Evolutionary conservation across 2,329 filamentous ascomycete species (phyloP).

Genomic region (Sclerotinia glacialis): DNA sequence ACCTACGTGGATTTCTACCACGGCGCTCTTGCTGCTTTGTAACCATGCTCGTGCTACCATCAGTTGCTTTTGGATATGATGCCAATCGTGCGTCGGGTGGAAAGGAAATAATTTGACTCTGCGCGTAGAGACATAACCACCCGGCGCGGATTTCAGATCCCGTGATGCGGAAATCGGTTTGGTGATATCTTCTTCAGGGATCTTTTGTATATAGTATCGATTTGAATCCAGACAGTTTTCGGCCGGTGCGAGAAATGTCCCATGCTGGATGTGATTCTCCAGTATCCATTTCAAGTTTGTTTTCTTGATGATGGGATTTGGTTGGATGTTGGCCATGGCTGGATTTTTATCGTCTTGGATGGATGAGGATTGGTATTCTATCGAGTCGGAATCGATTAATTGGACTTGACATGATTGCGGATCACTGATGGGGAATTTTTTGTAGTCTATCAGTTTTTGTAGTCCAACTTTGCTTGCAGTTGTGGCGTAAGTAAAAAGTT

Average conservation of each 20-base stretch:
- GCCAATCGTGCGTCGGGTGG: neutral
- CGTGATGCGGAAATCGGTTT: too few relatives aligned
- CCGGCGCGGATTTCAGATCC: neutral
- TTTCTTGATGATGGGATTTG: too few relatives aligned
- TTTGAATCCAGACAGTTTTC: neutral
- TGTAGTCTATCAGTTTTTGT: neutral
- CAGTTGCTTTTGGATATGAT: neutral
- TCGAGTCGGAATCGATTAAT: neutral
- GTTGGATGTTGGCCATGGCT: neutral
- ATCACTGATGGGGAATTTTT: neutral
- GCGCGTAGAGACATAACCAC: neutral
- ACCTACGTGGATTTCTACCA: neutral
- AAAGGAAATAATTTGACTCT: neutral
- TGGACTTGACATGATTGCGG: neutral
- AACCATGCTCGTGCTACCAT: neutral
- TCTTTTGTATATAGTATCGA: neutral
- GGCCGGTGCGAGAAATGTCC: neutral
- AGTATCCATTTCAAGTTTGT: neutral
- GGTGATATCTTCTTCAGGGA: neutral
- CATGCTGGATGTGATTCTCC: neutral
- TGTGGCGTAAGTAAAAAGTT: neutral
- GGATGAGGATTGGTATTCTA: neutral
- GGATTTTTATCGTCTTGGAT: too few relatives aligned
- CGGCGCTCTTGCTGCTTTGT: neutral
- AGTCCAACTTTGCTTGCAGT: neutral